Base-by-base conservation (phyloP, 768 basidiomycete genomes). In the Pulveroboletus sp. region DNA sequence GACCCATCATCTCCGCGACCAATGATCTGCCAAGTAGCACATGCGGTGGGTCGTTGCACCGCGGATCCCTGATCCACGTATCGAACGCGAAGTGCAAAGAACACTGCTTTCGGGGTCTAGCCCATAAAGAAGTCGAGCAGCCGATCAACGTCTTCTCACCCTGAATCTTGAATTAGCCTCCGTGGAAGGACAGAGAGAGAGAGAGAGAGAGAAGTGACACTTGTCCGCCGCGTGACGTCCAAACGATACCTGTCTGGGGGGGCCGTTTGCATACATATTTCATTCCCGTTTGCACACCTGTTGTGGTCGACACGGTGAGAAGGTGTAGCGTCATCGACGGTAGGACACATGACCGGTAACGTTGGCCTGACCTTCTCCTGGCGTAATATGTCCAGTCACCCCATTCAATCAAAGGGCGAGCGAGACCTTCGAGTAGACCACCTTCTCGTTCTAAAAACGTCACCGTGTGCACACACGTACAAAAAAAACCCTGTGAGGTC, bases 391-490 rank as follows among this genome's bases (percentile, higher is more conserved):
- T 28, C 32, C 40, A 33, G 6, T 28, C 27, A 28, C 4, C n/a
- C 6, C 33, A 47, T 50, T 27, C 18, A 45, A 33, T 21, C 2
- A 33, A 14, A 33, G 32, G 32, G 6, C 13, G 5, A 32, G 5
- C 32, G 13, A 32, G 10, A 13, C 32, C 32, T 15, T 21, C 21
- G 21, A 21, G 21, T 21, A 21, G 21, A 21, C 21, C 21, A 21
- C 21, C 21, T 21, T 21, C 32, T 11, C 2, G 1, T 14, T 33
- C 32, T 14, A 32, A 17, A 30, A 37, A 27, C 15, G 31, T 48
- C 31, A 28, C 14, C 8, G 2, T 33, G 33, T 14, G 30, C 47
- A 55, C 47, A 55, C 46, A 62, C 45, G 53, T 53, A 56, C 46
- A 48, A 45, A 40, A 27, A 43, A 38, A 9, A 38, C 35, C 49